Evolutionary conservation across 495 filamentous ascomycete genomes (phyloP), one percentile per base, ranked within the genome.

Genomic region (Trichoderma virens): DNA sequence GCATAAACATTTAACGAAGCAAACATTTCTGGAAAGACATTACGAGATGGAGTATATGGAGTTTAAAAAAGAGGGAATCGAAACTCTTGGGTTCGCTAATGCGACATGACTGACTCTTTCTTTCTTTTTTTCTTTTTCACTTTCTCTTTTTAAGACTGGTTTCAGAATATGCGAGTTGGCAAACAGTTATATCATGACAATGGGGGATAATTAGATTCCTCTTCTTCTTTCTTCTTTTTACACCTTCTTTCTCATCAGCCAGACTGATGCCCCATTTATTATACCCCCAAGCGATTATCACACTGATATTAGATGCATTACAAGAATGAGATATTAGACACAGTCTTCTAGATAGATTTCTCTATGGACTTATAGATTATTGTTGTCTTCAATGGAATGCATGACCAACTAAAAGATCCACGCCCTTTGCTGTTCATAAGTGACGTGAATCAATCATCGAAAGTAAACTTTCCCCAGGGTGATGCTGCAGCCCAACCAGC

Each of bases 401-500:
- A n/a, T n/a, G n/a, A n/a, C n/a, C n/a, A n/a, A n/a, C n/a, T n/a
- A n/a, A n/a, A n/a, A n/a, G n/a, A n/a, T n/a, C n/a, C n/a, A n/a
- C n/a, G n/a, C n/a, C n/a, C n/a, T n/a, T n/a, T n/a, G n/a, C n/a
- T n/a, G n/a, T n/a, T n/a, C n/a, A n/a, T n/a, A n/a, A n/a, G n/a
- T n/a, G n/a, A n/a, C n/a, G n/a, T 1, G 18, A 47, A 20, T 45
- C 56, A 60, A 2, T 41, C 34, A 35, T 62, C 60, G 25, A 66
- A 64, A 28, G 18, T 31, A 30, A 64, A 66, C 20, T 28, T 32
- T 3, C 70, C 70, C 69, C 70, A 70, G 39, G 65, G 67, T 62
- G 72, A 70, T 25, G 56, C 23, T 23, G 70, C 76, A 28, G 65
- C 67, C 78, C 78, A 78, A 0, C 73, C 69, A 14, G 67, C 65